phyloP scores from a whole-genome alignment of 768 basidiomycete genomes.

The Collybia nuda region DNA sequence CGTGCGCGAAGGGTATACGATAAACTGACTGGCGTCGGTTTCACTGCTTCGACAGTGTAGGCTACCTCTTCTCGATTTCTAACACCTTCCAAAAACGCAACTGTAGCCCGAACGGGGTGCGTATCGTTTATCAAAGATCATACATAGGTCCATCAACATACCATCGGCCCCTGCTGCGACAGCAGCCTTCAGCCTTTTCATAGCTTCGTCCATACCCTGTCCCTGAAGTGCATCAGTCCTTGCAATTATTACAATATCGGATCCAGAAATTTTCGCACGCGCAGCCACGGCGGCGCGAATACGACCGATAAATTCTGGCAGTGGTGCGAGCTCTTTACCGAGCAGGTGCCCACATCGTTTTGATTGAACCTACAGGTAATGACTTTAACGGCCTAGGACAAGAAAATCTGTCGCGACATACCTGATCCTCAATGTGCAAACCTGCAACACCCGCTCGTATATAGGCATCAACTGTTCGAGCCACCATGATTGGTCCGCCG shows the following conservation, averaged over 20 bases:
- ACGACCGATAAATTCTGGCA: constrained; percentile 48
- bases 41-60: constrained; percentile 31
- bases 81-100: constrained; percentile 56
- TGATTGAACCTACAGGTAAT: constrained; percentile 29
- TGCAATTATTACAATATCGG: constrained; percentile 50
- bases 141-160: constrained; percentile 17
- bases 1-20: neutral
- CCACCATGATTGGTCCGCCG: constrained; percentile 55
- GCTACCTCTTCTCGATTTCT: constrained; percentile 43
- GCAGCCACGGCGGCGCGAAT: constrained; percentile 53
- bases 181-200: constrained; percentile 45
- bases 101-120: constrained; percentile 21
- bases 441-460: constrained; percentile 50
- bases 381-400: neutral
- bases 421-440: constrained; percentile 58
- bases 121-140: neutral
- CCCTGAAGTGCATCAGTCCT: constrained; percentile 54
- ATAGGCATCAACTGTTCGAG: constrained; percentile 51
- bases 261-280: constrained; percentile 45
- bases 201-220: constrained; percentile 49
- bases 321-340: constrained; percentile 52
- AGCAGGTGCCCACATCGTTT: constrained; percentile 56
- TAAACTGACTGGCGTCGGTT: constrained; percentile 39
- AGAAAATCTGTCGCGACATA: constrained; percentile 12
- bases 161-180: constrained; percentile 43